Evolutionary conservation across 1,139 yeast species (phyloP).

Genomic region (Pichia sp.): DNA sequence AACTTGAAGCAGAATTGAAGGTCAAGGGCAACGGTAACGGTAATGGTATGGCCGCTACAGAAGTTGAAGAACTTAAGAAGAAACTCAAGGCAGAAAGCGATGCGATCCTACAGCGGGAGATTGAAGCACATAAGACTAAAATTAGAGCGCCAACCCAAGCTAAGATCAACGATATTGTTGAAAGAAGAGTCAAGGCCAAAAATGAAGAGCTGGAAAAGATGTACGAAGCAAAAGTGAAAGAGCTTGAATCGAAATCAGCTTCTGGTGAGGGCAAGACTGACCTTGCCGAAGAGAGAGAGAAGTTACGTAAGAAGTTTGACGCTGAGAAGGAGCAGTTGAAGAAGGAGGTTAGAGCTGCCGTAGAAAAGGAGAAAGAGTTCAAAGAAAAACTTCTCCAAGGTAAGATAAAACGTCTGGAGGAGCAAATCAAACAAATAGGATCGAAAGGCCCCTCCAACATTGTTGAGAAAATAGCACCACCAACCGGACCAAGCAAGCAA

Average conservation of each 20-base stretch:
- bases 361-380: constrained; percentile 25
- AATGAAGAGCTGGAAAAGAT: constrained; percentile 25
- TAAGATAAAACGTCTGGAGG: constrained; percentile 13
- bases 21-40: neutral
- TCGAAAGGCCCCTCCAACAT: neutral
- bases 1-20: constrained; percentile 17
- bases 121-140: constrained; percentile 23
- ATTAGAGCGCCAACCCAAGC: constrained; percentile 26
- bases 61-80: constrained; percentile 21
- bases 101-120: constrained; percentile 15
- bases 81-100: constrained; percentile 19
- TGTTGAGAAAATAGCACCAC: constrained; percentile 1
- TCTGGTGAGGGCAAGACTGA: neutral
- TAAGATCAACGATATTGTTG: constrained; percentile 25
- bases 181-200: constrained; percentile 25
- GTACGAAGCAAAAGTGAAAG: constrained; percentile 18
- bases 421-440: constrained; percentile 18
- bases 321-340: constrained; percentile 24
- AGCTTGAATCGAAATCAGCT: constrained; percentile 9
- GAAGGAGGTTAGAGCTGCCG: constrained; percentile 22
- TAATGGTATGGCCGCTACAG: constrained; percentile 3
- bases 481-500: neutral
- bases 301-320: constrained; percentile 18
- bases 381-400: constrained; percentile 25
- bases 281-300: constrained; percentile 9